A percentile compares a stretch with the other conserved stretches of the same genome.
Conservation (phyloP, 1,284 basidiomycete species). For the Xerocomus nothofagi region DNA sequence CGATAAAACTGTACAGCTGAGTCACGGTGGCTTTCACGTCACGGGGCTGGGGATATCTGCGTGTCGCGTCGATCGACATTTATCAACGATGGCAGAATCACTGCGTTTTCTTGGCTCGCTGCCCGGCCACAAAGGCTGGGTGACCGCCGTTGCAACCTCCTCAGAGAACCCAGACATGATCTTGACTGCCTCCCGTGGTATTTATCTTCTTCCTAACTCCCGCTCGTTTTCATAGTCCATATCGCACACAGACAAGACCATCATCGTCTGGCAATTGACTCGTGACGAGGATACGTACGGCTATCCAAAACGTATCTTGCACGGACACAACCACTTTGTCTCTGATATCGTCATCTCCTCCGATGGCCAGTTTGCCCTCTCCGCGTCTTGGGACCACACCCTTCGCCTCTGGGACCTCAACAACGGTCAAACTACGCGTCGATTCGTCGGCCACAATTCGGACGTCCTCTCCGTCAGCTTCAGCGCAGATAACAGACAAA, state of each 20-base stretch:
- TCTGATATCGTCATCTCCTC: constrained; percentile 99
- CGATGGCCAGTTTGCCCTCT: constrained; percentile 99
- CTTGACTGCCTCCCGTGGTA: constrained; percentile 95
- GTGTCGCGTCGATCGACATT: constrained; percentile 37
- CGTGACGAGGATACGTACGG: constrained; percentile 93
- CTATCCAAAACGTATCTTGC: constrained; percentile 95
- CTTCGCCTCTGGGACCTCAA: constrained; percentile 99
- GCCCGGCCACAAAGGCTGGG: constrained; percentile 95
- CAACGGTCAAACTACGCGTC: constrained; percentile 90
- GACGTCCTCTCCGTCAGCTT: constrained; percentile 98
- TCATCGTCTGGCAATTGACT: constrained; percentile 99
- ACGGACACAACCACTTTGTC: constrained; percentile 99
- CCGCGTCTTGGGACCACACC: constrained; percentile 99
- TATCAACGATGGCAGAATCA: constrained; percentile 73
- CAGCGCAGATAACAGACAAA: constrained; percentile 97
- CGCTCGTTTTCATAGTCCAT: constrained; percentile 24
- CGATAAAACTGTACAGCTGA: constrained; percentile 44
- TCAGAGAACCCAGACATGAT: constrained; percentile 98
- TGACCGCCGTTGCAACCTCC: constrained; percentile 95
- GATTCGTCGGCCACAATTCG: constrained; percentile 97
- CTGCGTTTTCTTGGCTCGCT: constrained; percentile 92
- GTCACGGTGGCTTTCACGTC: constrained; percentile 67
- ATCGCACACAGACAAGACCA: constrained; percentile 95
- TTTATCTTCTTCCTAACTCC: constrained; percentile 33
- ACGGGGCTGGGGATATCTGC: constrained; percentile 22